Evolutionary conservation across 306 rosid species (phyloP).

Genomic region (Purshia tridentata): DNA sequence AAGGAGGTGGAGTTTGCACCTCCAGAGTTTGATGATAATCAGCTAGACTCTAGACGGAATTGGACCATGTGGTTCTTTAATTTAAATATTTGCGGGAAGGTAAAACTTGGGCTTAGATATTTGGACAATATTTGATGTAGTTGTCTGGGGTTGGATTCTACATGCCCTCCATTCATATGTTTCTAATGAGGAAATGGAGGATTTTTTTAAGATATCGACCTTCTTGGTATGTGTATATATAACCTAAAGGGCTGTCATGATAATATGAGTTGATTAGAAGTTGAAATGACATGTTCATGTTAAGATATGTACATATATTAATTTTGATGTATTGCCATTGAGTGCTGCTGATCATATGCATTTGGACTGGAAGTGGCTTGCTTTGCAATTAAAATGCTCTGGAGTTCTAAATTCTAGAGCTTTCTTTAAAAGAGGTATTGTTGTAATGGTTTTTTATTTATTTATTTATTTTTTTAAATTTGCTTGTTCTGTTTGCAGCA

Average conservation of each 20-base stretch:
- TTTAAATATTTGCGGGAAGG: conserved; percentile 38
- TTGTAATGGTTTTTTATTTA: background rate
- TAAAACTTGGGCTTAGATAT: conserved; percentile 1
- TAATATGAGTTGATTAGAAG: background rate
- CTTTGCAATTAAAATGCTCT: background rate
- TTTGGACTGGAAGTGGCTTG: background rate
- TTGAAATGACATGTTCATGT: background rate
- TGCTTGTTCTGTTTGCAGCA: conserved; percentile 31
- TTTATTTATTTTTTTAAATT: too few relatives aligned
- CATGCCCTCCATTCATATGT: background rate
- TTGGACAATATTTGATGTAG: background rate
- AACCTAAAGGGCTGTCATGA: background rate
- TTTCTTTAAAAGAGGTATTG: background rate
- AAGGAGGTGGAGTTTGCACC: too few relatives aligned
- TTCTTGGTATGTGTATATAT: background rate
- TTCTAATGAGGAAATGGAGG: background rate
- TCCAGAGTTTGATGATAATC: too few relatives aligned
- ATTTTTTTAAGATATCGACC: background rate
- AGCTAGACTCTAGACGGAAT: background rate
- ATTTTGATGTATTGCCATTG: background rate
- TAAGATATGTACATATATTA: background rate
- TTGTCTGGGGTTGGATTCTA: background rate
- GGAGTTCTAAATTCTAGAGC: background rate
- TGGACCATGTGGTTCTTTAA: background rate
- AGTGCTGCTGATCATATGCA: background rate